A percentile compares a stretch with the other conserved stretches of the same genome.
Evolutionary conservation across 1,284 basidiomycete species (phyloP).

Genomic region (Trichosporon coremiiforme): DNA sequence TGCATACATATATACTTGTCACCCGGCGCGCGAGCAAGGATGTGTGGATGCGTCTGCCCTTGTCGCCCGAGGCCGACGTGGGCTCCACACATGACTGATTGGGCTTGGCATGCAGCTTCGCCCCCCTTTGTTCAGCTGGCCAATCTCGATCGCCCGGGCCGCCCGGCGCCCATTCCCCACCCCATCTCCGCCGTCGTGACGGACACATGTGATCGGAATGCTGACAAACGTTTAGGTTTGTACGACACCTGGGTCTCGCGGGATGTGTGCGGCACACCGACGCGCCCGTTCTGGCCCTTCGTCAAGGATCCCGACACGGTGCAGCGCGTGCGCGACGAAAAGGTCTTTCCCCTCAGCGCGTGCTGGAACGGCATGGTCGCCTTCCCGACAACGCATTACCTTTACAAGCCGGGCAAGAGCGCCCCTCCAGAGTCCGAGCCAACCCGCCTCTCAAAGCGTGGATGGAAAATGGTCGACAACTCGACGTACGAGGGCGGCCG

Average conservation of each 20-base stretch:
- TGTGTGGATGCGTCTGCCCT: not conserved
- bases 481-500: conserved; percentile 41
- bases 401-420: conserved; percentile 52
- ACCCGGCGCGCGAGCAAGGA: not conserved
- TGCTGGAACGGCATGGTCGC: conserved; percentile 61
- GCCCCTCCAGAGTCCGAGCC: not conserved
- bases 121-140: not conserved
- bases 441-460: conserved; percentile 28
- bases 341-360: conserved; percentile 61
- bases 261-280: conserved; percentile 57
- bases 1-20: conserved; percentile 17
- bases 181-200: not conserved
- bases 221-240: conserved; percentile 28
- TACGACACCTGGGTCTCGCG: conserved; percentile 62
- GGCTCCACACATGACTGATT: conserved; percentile 4
- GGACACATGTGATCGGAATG: not conserved
- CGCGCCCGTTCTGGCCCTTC: conserved; percentile 62
- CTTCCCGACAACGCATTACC: conserved; percentile 60
- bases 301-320: conserved; percentile 57
- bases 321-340: conserved; percentile 54
- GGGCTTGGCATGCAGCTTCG: not conserved
- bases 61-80: conserved; percentile 13
- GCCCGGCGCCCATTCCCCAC: not conserved
- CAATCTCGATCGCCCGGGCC: not conserved
- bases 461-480: conserved; percentile 51